phyloP scores from a whole-genome alignment of 192 early-diverging fungal genomes.

The Pilobolus umbonatus region DNA sequence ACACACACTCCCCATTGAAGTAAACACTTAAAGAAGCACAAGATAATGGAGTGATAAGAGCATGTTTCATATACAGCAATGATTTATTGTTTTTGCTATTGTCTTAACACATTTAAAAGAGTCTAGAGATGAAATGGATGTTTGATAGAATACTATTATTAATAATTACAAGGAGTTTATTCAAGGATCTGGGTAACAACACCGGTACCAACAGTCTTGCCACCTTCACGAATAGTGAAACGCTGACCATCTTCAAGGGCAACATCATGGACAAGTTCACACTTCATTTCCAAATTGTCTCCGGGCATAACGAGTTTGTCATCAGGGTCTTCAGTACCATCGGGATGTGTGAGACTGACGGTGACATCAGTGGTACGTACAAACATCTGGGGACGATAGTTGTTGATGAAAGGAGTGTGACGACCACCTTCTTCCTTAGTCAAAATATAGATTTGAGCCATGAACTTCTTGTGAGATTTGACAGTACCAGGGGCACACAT shows the following conservation, averaged over 20 bases:
- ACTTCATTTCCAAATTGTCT: slow-evolving; percentile 87
- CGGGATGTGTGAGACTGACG: slow-evolving; percentile 71
- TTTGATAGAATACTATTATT: no score
- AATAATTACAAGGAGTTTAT: slow-evolving; percentile 14
- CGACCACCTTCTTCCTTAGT: slow-evolving; percentile 98
- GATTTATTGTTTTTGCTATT: no score
- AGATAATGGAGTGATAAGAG: no score
- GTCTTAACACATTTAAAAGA: no score
- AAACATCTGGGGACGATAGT: slow-evolving; percentile 96
- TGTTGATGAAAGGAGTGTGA: slow-evolving; percentile 94
- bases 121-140: no score
- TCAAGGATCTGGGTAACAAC: slow-evolving; percentile 40
- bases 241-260: slow-evolving; percentile 92
- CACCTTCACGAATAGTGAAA: slow-evolving; percentile 97
- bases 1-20: no score
- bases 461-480: slow-evolving; percentile 93
- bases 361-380: slow-evolving; percentile 96
- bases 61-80: no score
- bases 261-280: slow-evolving; percentile 77
- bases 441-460: slow-evolving; percentile 89
- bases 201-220: slow-evolving; percentile 95
- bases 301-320: slow-evolving; percentile 99
- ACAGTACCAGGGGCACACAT: slow-evolving; percentile 88
- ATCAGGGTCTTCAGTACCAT: slow-evolving; percentile 77
- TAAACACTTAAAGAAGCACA: no score